Base-by-base conservation (phyloP, 2,329 filamentous ascomycete species). In the Aureobasidium sp. region DNA sequence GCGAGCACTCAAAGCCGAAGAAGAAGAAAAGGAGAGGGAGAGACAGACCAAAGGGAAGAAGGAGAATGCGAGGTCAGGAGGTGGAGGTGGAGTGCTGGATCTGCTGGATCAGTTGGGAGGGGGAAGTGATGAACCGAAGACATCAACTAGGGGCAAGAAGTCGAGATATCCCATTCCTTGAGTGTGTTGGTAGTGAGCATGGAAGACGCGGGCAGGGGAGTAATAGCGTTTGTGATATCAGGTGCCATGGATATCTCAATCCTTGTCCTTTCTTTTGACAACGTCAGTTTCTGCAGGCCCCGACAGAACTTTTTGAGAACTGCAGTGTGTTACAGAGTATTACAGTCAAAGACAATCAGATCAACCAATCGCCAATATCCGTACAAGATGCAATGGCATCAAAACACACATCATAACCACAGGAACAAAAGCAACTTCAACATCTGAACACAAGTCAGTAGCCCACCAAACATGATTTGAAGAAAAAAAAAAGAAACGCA, bases 21-120 rank as follows among this genome's bases (percentile, higher is more conserved):
- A 73, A 57, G 72, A 73, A 58, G 71, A 69, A 39, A 69, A 66
- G 54, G 71, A 67, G 42, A 62, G 71, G 53, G 65, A 65, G 48
- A 66, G 54, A 50, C 22, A 63, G 53, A 57, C 64, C 37, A 56
- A 65, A 53, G 64, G 67, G 67, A 65, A 61, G 64, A 33, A 66
- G 50, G 40, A 66, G 65, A 61, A 61, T n/a, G 44, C 31, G 12
- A 39, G 22, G 9, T 27, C 35, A 3, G 57, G 45, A 8, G 57
- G 44, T 1, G 40, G 44, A 3, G 57, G 45, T 2, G 37, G 37
- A 31, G 57, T 60, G 7, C 24, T 60, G 22, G 57, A 60, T 31
- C 5, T 60, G 31, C 17, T 60, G 44, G 35, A 29, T 22, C 33
- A 60, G 12, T 17, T 60, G 56, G 57, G 57, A 3, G 57, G 57